Evolutionary conservation across 805 yeast genomes (phyloP), one percentile per base, ranked within the genome.

Genomic region (Saturnispora besseyi): DNA sequence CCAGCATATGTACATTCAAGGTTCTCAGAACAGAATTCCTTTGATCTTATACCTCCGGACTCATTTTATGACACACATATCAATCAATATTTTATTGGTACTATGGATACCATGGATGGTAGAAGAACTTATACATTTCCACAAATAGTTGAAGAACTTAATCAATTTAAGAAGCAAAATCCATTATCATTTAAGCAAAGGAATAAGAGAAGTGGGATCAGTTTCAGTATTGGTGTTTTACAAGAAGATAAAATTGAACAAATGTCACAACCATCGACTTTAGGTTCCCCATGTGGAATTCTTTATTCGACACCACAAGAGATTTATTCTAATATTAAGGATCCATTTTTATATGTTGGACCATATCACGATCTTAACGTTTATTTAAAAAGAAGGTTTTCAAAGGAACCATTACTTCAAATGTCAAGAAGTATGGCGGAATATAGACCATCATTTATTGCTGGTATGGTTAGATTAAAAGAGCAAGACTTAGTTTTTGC

Each of bases 401-500:
- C 79, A 44, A 77, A 80, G 52, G 73, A 73, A 13, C 58, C 59
- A 40, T 72, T 91, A 50, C 84, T 89, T 50, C 77, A 81, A 49
- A 83, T 93, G 81, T 89, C 96, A 1, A 82, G 83, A 60, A 79
- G 87, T 8, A 84, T 91, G 83, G 93, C 97, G 0, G 84, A 84
- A 42, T 89, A 89, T 60, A 70, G 98, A 55, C 96, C 98, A 2
- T 81, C 90, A 11, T 91, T 91, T 63, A 88, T 90, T 58, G 96
- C 97, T 3, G 86, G 95, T 59, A 87, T 95, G 37, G 85, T 87
- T 59, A 81, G 93, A 5, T 68, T 91, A 34, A 87, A 90, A 51
- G 96, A 87, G 58, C 95, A 87, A 40, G 99, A 91, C 64, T 73
- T 90, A 65, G 85, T 91, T 3, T 91, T 91, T 61, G 88, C 93